Base-by-base conservation (phyloP, 1,284 basidiomycete species). In the Trichosporon inkin region DNA sequence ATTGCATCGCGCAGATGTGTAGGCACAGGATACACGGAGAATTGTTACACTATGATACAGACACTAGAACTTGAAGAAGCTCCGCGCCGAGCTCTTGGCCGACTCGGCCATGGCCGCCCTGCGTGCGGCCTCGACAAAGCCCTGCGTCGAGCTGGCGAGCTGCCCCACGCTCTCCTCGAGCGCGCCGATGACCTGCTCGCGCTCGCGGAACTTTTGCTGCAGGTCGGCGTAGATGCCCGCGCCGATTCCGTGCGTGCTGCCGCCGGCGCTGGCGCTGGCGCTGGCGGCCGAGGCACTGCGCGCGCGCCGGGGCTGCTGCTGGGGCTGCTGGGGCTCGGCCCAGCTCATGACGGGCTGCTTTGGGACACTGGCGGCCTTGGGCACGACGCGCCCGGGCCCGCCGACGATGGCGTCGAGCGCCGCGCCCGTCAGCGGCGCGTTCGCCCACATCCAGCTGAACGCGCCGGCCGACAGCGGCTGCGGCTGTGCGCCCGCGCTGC, bases 401-500 rank as follows among this genome's bases (percentile, higher is more conserved):
- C 44, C 37, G 34, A 53, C 24, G 13, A 78, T 59, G 3, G 70
- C 51, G 60, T 80, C 78, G 2, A 79, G 67, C 34, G 71, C 71
- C 10, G 71, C 67, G 1, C 78, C 78, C 0, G 76, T 78, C 55
- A 80, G 62, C 1, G 75, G 72, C 10, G 70, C 76, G 5, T 71
- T 72, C 14, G 76, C 78, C 78, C 77, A 79, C 35, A 80, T 73
- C 78, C 78, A 80, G 1, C 71, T 68, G 8, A 75, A 65, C 14
- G 60, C 63, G 10, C 65, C 69, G 6, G 73, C 67, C 13, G 61
- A 65, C 16, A 75, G 35, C 1, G 77, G 76, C 17, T 67, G 57
- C 2, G 78, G 78, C 44, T 77, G 75, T 4, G 72, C 41, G 6
- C 75, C 73, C 1, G 76, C 47, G 0, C 70, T 63, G 17, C 60